Base-by-base conservation (phyloP, 768 basidiomycete species). In the Tephrocybe sp. region DNA sequence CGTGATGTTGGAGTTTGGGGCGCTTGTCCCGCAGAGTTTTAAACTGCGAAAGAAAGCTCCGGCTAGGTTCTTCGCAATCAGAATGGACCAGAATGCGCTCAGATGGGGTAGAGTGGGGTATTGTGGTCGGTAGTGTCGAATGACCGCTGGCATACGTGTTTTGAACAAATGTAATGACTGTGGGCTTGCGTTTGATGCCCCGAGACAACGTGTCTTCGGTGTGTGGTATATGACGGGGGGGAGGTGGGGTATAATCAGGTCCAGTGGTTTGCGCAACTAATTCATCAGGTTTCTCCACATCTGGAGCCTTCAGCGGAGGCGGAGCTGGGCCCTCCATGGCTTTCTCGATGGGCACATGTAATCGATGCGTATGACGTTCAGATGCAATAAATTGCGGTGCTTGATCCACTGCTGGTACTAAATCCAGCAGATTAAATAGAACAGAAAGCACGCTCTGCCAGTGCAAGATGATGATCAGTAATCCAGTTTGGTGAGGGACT, bases 401-500 rank as follows among this genome's bases (percentile, higher is more conserved):
- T n/a, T 39, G 52, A 32, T 41, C 36, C n/a, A 26, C 14, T 14
- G 46, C 25, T 20, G 28, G 41, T 18, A 23, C 42, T 3, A 41
- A 39, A 23, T 18, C n/a, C n/a, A 54, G n/a, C 11, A 54, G 14
- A 52, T 49, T 57, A 23, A 69, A 51, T 12, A 70, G 47, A 8
- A 67, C 61, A 23, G 66, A 60, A 30, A 74, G 46, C 10, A 73
- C 60, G 50, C 73, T 74, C 73, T 74, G 56, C 14, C 11, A 30
- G 28, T 30, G 28, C 28, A 30, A 5, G 28, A 28, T 18, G 18
- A 38, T 15, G 30, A 44, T 38, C 24, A 28, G 18, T 36, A 14
- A 9, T 61, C 21, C 25, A n/a, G 21, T 32, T 40, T 32, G 26
- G 21, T 33, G 41, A 26, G 3, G 21, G 40, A 30, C 28, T 30